phyloP scores from a whole-genome alignment of 192 early-diverging fungal genomes.

The Dimargaris verticillata region DNA sequence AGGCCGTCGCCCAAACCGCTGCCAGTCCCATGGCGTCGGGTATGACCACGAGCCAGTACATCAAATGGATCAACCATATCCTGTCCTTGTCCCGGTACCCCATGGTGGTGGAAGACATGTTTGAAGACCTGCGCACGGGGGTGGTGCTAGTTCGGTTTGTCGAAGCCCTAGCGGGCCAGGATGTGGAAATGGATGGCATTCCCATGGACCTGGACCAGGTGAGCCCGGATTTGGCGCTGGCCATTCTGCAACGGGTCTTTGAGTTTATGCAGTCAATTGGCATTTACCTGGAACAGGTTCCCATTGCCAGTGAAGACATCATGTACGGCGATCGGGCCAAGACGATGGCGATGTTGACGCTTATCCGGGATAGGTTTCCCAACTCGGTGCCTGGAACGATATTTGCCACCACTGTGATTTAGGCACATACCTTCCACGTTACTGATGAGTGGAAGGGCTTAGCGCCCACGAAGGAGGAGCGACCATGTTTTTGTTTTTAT shows the following conservation, averaged over 20 bases:
- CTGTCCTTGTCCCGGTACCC: neutral
- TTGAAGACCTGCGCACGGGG: neutral
- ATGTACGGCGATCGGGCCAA: neutral
- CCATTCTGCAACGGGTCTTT: neutral
- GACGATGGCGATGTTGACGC: neutral
- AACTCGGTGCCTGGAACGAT: constrained; percentile 9
- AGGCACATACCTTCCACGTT: neutral
- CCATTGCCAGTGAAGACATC: constrained; percentile 1
- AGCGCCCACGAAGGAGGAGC: too few relatives aligned
- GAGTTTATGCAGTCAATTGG: neutral
- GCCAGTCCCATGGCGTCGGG: neutral
- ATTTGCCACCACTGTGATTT: constrained; percentile 1
- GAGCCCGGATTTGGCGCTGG: neutral
- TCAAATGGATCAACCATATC: constrained; percentile 11
- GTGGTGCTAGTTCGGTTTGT: neutral
- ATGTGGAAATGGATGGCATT: neutral
- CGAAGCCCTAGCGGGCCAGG: neutral
- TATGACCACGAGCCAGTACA: constrained; percentile 2
- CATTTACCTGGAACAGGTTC: neutral
- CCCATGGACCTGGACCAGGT: too few relatives aligned
- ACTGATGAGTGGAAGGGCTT: neutral
- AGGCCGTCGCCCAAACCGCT: neutral
- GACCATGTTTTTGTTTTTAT: too few relatives aligned
- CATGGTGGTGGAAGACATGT: neutral
- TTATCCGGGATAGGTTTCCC: constrained; percentile 8